Percentiles rank a stretch among this genome's conserved stretches.
phyloP scores from a whole-genome alignment of 257 asterid species.

The Solanum arcanum region DNA sequence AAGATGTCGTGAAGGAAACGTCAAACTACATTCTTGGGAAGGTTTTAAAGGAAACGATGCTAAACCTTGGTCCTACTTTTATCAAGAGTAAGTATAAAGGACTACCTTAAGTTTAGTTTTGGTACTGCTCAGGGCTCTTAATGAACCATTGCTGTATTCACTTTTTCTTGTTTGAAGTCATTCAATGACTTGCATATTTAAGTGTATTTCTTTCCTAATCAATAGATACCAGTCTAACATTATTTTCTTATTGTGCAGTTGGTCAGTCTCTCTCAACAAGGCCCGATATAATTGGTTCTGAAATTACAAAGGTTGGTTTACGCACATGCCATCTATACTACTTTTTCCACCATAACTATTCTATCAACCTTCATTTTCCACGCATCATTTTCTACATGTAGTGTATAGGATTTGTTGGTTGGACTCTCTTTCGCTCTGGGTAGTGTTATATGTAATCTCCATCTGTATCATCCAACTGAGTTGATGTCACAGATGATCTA shows the following conservation, averaged over 20 bases:
- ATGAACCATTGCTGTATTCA: neutral
- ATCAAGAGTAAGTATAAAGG: slow-evolving; percentile 53
- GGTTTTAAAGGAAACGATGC: slow-evolving; percentile 76
- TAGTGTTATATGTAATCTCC: neutral
- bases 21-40: slow-evolving; percentile 61
- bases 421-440: neutral
- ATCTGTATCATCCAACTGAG: neutral
- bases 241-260: slow-evolving; percentile 41
- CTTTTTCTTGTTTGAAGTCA: neutral
- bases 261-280: slow-evolving; percentile 98
- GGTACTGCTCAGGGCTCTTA: neutral
- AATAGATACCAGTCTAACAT: neutral
- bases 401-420: neutral
- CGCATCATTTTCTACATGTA: neutral
- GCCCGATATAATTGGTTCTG: slow-evolving; percentile 84
- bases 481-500: neutral
- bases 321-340: neutral
- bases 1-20: slow-evolving; percentile 27
- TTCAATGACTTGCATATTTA: neutral
- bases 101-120: neutral
- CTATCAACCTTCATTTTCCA: neutral
- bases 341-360: neutral
- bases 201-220: neutral
- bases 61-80: slow-evolving; percentile 90
- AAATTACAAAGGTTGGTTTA: slow-evolving; percentile 61